phyloP scores from a whole-genome alignment of 2,329 filamentous ascomycete genomes.

The Xylariales sp. region DNA sequence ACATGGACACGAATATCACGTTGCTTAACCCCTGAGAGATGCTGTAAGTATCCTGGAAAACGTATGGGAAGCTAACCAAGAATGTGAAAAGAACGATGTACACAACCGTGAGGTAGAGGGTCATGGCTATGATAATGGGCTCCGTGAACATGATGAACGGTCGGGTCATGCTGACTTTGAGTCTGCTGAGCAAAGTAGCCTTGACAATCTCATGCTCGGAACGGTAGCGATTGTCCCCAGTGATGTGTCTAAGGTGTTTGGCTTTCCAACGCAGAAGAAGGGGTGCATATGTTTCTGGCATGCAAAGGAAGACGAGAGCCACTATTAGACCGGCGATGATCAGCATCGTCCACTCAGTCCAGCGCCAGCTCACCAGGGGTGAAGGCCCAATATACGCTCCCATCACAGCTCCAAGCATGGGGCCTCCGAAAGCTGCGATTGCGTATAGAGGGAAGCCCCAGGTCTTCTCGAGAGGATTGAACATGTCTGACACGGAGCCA shows the following conservation, averaged over 20 bases:
- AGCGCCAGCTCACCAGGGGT: conserved; percentile 50
- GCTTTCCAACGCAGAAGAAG: conserved; percentile 56
- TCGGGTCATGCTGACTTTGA: conserved; percentile 38
- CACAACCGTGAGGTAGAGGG: conserved; percentile 45
- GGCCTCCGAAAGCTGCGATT: conserved; percentile 35
- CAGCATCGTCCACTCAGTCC: conserved; percentile 60
- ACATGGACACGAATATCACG: conserved; percentile 39
- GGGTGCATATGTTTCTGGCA: conserved; percentile 10
- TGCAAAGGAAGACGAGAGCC: conserved; percentile 16
- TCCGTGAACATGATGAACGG: conserved; percentile 35
- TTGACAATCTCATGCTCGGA: conserved; percentile 58
- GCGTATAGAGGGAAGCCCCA: conserved; percentile 42
- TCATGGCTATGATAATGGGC: conserved; percentile 36
- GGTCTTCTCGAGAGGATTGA: conserved; percentile 27
- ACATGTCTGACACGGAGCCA: conserved; percentile 36
- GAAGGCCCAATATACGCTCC: conserved; percentile 63
- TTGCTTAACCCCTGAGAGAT: conserved; percentile 36
- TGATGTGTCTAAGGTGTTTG: conserved; percentile 52
- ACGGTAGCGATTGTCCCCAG: conserved; percentile 55
- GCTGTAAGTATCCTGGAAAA: conserved; percentile 39
- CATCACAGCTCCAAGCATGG: conserved; percentile 34
- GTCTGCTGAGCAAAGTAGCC: conserved; percentile 46
- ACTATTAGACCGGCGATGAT: conserved; percentile 58
- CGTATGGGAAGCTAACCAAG: conserved; percentile 44
- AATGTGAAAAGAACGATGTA: conserved; percentile 53